Base-by-base conservation (phyloP, 1,284 basidiomycete species). In the Somion occarium region DNA sequence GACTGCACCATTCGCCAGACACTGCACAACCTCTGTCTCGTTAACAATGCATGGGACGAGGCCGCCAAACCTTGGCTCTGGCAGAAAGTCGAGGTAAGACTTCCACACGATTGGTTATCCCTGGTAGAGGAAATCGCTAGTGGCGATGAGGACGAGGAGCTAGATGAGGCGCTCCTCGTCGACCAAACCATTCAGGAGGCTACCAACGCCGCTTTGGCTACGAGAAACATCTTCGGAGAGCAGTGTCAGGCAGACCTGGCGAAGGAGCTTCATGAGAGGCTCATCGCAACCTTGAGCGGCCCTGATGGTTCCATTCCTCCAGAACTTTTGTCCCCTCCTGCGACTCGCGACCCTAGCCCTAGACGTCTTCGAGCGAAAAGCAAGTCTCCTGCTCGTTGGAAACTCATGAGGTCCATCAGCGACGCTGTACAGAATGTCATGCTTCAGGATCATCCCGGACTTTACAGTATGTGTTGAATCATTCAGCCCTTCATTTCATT, bases 1-100 rank as follows among this genome's bases (percentile, higher is more conserved):
- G 88, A 90, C 56, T 72, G 76, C 1, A 60, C 79, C 24, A 72
- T 81, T 12, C 79, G 87, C 22, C 72, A 68, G 51, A 84, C 89
- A 0, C 73, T 91, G 30, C 73, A 78, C 11, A 83, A 66, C 56
- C 80, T 90, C 44, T 88, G 83, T 60, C 76, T 86, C 51, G 85
- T 88, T 38, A 88, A 82, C 61, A 83, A 74, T 58, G 74, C 80
- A 2, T 91, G 87, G 85, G 79, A 81, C 60, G 78, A 81, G 45
- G 89, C 86, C 0, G 86, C 89, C 11, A 86, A 84, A 58, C 88
- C 88, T 0, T 91, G 83, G 83, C 69, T 91, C 2, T 91, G 88
- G 88, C 79, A 77, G 52, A 83, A 82, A 68, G 70, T 91, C 57
- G 88, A 91, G 66, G 83, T 91, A 41, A 80, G 88, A 11, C 75